A percentile compares a stretch with the other conserved stretches of the same genome.
Conservation (phyloP, 2,329 filamentous ascomycete genomes). For the Colletotrichum eremochloae region DNA sequence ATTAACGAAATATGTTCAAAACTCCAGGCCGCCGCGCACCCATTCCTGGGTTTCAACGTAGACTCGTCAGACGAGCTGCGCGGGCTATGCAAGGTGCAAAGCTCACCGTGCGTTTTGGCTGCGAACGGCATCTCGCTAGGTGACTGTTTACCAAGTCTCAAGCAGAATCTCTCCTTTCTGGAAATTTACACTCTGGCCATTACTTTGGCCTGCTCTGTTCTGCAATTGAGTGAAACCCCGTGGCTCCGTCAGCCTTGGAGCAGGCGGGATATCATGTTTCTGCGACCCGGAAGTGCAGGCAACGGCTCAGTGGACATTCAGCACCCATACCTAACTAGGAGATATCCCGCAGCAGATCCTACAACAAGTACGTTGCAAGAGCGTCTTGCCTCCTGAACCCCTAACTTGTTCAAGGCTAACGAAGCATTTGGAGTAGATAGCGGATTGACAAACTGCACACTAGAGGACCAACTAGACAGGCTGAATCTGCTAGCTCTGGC, state of each 20-base stretch:
- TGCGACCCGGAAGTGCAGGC: neutral
- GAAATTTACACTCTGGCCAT: conserved; percentile 3
- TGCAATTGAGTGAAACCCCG: conserved; percentile 3
- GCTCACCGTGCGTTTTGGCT: neutral
- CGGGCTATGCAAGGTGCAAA: too few species aligned
- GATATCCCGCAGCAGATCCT: neutral
- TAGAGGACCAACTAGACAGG: neutral
- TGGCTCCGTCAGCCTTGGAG: conserved; percentile 4
- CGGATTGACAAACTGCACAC: neutral
- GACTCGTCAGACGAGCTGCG: too few species aligned
- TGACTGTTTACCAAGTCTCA: neutral
- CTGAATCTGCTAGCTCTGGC: conserved; percentile 23
- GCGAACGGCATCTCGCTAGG: neutral
- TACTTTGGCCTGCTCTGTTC: neutral
- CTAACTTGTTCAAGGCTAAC: too few species aligned
- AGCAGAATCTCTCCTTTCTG: neutral
- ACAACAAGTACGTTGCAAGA: too few species aligned
- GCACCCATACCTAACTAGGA: conserved; percentile 8
- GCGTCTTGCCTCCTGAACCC: too few species aligned
- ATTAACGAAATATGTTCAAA: too few species aligned
- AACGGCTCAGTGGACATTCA: neutral
- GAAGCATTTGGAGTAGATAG: too few species aligned
- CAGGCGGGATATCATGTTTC: neutral
- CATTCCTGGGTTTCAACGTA: too few species aligned
- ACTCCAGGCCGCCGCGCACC: too few species aligned